Percentiles rank a stretch among this genome's conserved stretches.
These are phyloP conservation scores for Lachancea quebecensis DNA, from an alignment of 805 yeast species.

Conservation along the genomic window DNA sequence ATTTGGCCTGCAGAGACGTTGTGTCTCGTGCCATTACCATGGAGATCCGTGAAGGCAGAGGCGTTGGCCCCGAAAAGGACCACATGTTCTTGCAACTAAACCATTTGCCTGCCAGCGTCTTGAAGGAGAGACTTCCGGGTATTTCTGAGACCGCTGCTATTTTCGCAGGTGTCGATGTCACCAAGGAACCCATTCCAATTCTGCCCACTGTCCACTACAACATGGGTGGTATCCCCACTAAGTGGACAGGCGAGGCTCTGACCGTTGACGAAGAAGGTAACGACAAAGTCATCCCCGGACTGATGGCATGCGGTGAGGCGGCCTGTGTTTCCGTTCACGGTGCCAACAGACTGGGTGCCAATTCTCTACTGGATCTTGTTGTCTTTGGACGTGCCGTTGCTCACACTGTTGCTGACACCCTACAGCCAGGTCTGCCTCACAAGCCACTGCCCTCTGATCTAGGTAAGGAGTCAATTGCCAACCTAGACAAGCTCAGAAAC, in stretches of 20 bases:
- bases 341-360: constrained; percentile 98
- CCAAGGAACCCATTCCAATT: constrained; percentile 98
- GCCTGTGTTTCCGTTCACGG: constrained; percentile 99
- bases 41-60: constrained; percentile 98
- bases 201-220: constrained; percentile 98
- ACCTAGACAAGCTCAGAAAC: constrained; percentile 80
- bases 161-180: constrained; percentile 98
- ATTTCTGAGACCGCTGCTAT: constrained; percentile 97
- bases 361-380: constrained; percentile 91
- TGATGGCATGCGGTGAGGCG: constrained; percentile 96
- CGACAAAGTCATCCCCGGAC: constrained; percentile 87
- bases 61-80: constrained; percentile 95
- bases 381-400: constrained; percentile 98
- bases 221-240: constrained; percentile 99
- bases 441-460: constrained; percentile 75
- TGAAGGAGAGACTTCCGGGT: constrained; percentile 97
- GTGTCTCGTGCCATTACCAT: constrained; percentile 97
- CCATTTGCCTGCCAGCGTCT: constrained; percentile 86
- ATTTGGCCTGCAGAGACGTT: constrained; percentile 96
- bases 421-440: constrained; percentile 85
- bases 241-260: constrained; percentile 91
- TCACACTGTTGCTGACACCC: constrained; percentile 76
- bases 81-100: constrained; percentile 92
- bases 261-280: constrained; percentile 80
- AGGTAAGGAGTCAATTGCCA: constrained; percentile 84